Base-by-base conservation (phyloP, 176 grass and related monocot species). In the Aegilops longissima region DNA sequence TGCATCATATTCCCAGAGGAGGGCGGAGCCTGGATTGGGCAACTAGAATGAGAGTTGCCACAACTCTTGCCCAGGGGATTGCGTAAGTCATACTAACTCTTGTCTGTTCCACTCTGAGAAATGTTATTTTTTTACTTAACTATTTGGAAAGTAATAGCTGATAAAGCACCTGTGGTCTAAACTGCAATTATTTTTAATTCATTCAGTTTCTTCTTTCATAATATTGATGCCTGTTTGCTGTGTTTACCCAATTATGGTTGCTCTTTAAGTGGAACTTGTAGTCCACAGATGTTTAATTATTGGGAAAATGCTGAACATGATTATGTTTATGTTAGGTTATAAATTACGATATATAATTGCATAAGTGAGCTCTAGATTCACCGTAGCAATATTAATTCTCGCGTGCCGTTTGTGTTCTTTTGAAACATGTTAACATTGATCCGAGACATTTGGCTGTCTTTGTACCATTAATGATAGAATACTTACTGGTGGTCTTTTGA, bases 21-120 rank as follows among this genome's bases (percentile, higher is more conserved):
- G 97, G 97, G 13, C 89, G 92, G 47, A 92, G 85, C 85, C 91
- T 99, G 82, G 97, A 96, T 88, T 99, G 97, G 97, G 72, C 90
- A 79, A 94, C 94, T 82, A 89, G 97, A 87, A 96, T 99, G 94
- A 95, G 94, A 88, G 87, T 96, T 89, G 97, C 97, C 21, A 99
- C 90, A 34, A 96, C 97, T 62, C 97, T 99, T 94, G 92, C 97
- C 61, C 97, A 99, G 87, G 97, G 94, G 71, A 94, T 99, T 80
- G 97, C 90, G 97, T 98, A 92, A 96, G 97, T 91, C 25, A 80
- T 76, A 63, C 85, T 69, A 80, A 21, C 34, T 27, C 74, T 78
- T 58, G 6, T 25, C 62, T 54, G 5, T 78, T 85, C 21, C 8
- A 14, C 5, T 21, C 14, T 1, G 2, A 12, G 62, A 51, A n/a